Percentiles rank a stretch among this genome's conserved stretches.
Evolutionary conservation across 148 eudicot species (phyloP).

Genomic region (Euryodendron excelsum): DNA sequence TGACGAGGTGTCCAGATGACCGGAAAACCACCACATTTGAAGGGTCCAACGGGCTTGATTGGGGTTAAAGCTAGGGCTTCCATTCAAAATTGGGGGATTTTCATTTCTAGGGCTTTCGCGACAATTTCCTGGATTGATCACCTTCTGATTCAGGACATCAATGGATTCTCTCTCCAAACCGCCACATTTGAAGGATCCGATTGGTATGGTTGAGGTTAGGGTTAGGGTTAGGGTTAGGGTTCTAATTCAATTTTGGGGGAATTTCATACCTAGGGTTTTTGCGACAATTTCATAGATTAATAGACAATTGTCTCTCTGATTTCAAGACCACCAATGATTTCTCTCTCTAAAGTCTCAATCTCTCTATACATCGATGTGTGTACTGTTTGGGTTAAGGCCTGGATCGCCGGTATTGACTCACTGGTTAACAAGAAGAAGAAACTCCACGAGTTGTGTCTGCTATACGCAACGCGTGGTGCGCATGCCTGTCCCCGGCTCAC

Average conservation of each 20-base stretch:
- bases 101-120: constrained; percentile 13
- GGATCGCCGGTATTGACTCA: constrained; percentile 16
- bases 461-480: constrained; percentile 13
- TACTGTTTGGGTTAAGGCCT: constrained; percentile 7
- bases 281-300: not conserved
- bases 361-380: not conserved
- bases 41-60: constrained; percentile 17
- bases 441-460: not conserved
- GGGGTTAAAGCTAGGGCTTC: constrained; percentile 53
- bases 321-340: not conserved
- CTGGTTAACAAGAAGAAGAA: not conserved
- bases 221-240: constrained; percentile 14
- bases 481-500: constrained; percentile 2
- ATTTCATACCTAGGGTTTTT: not conserved
- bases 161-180: constrained; percentile 3
- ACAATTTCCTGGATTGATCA: constrained; percentile 14
- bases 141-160: not conserved
- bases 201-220: not conserved
- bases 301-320: not conserved
- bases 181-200: not conserved
- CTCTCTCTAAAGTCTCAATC: not conserved
- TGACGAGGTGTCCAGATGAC: constrained; percentile 25
- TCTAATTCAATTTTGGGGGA: constrained; percentile 6
- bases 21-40: constrained; percentile 30
- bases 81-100: constrained; percentile 43